Conservation (phyloP, 441 rosid genomes). For the Adansonia rubrostipa region DNA sequence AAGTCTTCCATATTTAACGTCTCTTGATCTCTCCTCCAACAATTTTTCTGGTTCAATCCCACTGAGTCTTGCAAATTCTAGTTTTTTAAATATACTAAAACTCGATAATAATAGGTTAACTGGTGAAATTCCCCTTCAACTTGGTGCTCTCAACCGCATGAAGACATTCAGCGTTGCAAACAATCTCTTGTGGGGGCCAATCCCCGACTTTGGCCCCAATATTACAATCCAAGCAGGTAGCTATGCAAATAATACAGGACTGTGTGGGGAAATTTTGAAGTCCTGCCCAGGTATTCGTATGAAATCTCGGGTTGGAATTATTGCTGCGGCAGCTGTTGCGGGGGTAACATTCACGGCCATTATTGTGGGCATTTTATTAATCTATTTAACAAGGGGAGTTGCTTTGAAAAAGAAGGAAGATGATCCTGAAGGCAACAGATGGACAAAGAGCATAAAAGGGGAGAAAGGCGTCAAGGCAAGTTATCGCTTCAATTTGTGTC, state of each 20-base stretch:
- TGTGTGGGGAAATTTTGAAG: constrained; percentile 28
- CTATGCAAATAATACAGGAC: constrained; percentile 31
- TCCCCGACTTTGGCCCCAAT: neutral
- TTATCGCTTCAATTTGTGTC: neutral
- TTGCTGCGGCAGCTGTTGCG: constrained; percentile 15
- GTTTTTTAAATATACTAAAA: constrained; percentile 10
- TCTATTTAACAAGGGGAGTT: neutral
- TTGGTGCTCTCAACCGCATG: constrained; percentile 9
- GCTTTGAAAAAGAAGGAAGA: constrained; percentile 22
- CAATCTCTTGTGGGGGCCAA: constrained; percentile 19
- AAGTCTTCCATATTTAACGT: neutral
- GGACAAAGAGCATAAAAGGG: constrained; percentile 20
- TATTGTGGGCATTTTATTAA: neutral
- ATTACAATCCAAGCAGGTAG: neutral
- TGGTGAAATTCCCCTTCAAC: constrained; percentile 10
- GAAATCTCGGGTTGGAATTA: constrained; percentile 15
- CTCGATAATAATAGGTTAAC: constrained; percentile 19
- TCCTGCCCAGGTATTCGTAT: constrained; percentile 12
- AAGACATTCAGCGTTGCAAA: constrained; percentile 25
- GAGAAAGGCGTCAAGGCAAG: constrained; percentile 23
- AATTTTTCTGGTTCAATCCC: constrained; percentile 25
- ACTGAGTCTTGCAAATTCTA: neutral
- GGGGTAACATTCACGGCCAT: constrained; percentile 5
- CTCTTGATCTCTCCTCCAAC: constrained; percentile 27
- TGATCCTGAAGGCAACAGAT: constrained; percentile 25